These are phyloP conservation scores for Tylopilus vinaceipallidus DNA, from an alignment of 768 basidiomycete species.

Conservation along the genomic window DNA sequence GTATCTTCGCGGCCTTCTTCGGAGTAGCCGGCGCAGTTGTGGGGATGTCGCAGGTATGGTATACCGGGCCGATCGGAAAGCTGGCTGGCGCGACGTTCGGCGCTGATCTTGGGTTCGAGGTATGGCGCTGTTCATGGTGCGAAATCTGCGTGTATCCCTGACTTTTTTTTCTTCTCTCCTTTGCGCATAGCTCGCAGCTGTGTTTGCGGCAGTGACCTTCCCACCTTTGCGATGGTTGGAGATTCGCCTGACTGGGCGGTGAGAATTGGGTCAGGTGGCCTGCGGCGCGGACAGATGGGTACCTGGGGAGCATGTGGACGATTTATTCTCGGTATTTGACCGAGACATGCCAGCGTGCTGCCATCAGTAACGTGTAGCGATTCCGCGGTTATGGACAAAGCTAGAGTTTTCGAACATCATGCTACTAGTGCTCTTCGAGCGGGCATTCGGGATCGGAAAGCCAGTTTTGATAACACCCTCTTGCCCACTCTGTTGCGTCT, in stretches of 20 bases:
- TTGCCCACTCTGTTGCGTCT: too few relatives aligned
- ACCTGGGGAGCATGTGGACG: neutral
- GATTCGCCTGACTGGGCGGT: slow-evolving; percentile 42
- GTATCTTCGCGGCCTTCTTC: slow-evolving; percentile 43
- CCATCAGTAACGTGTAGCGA: neutral
- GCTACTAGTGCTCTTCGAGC: too few relatives aligned
- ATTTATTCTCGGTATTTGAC: neutral
- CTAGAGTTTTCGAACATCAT: neutral
- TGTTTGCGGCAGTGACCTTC: slow-evolving; percentile 45
- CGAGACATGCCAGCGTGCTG: too few relatives aligned
- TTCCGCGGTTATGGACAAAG: neutral
- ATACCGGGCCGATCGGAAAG: slow-evolving; percentile 47
- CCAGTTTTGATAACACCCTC: too few relatives aligned
- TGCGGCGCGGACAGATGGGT: too few relatives aligned
- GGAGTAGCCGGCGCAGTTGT: slow-evolving; percentile 49
- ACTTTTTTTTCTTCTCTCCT: neutral
- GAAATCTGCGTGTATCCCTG: neutral
- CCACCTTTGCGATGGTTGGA: slow-evolving; percentile 50
- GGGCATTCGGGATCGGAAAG: too few relatives aligned
- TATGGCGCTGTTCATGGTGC: slow-evolving; percentile 14
- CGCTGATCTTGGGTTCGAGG: slow-evolving; percentile 57
- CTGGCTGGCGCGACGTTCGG: slow-evolving; percentile 41
- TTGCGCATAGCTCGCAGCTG: slow-evolving; percentile 38
- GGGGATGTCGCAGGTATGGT: slow-evolving; percentile 54
- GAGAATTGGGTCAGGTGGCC: neutral